A percentile compares a stretch with the other conserved stretches of the same genome.
Conservation (phyloP, 495 filamentous ascomycete genomes). For the Hypomontagnella submonticulosa region DNA sequence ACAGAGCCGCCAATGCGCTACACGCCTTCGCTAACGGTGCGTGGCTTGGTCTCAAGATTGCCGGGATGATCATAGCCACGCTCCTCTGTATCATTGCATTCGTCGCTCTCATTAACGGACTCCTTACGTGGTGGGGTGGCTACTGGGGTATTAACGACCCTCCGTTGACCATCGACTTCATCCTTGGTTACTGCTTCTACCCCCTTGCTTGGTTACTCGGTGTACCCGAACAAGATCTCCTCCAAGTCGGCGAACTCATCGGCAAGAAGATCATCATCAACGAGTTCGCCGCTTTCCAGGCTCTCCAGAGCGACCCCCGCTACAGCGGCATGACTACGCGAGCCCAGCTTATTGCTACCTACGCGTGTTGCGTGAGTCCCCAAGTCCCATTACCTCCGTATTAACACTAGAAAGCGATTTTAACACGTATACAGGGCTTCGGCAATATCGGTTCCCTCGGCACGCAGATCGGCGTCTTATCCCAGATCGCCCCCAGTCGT, state of each 20-base stretch:
- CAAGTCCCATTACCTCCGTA: conserved; percentile 49
- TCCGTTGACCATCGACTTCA: conserved; percentile 75
- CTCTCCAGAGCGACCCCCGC: conserved; percentile 56
- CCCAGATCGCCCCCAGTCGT: conserved; percentile 79
- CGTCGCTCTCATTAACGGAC: conserved; percentile 76
- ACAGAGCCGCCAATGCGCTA: conserved; percentile 77
- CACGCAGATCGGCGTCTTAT: conserved; percentile 86
- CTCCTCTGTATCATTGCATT: conserved; percentile 88
- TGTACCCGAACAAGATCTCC: conserved; percentile 77
- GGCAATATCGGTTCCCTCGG: conserved; percentile 85
- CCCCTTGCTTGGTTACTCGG: conserved; percentile 87
- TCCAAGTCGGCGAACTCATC: conserved; percentile 81
- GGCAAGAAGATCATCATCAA: conserved; percentile 85
- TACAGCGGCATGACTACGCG: conserved; percentile 71
- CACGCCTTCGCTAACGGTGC: conserved; percentile 90
- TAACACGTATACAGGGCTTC: conserved; percentile 62
- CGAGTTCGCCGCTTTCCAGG: conserved; percentile 73
- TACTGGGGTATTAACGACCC: conserved; percentile 80
- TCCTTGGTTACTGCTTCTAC: conserved; percentile 86
- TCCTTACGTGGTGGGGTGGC: conserved; percentile 88
- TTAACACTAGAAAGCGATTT: conserved; percentile 47
- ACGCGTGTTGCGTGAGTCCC: conserved; percentile 66
- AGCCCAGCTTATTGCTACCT: conserved; percentile 77
- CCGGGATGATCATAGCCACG: conserved; percentile 81
- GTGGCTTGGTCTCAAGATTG: conserved; percentile 90